Percentiles rank a stretch among this genome's conserved stretches.
Conservation (phyloP, 495 filamentous ascomycete species). For the Chlorociboria aeruginascens region DNA sequence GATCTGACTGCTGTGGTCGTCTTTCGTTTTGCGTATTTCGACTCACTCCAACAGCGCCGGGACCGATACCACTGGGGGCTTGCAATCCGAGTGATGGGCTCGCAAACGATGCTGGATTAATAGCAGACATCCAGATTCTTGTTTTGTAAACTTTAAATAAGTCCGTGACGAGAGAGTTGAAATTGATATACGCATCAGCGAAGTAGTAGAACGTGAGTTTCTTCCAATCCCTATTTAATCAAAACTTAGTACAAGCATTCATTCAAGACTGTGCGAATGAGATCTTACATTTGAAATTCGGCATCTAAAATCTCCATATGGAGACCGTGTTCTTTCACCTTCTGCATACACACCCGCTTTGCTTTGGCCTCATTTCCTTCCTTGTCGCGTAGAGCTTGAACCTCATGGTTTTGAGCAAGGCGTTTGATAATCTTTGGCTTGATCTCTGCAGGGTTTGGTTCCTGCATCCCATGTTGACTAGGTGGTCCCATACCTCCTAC, state of each 20-base stretch:
- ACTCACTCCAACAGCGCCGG: conserved; percentile 42
- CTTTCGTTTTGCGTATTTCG: conserved; percentile 31
- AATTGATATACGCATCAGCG: conserved; percentile 95
- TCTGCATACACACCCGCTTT: conserved; percentile 89
- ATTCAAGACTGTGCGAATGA: not conserved
- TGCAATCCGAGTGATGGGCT: conserved; percentile 63
- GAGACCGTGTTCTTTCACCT: conserved; percentile 85
- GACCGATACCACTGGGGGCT: conserved; percentile 49
- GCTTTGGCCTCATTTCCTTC: conserved; percentile 97
- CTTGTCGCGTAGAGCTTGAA: conserved; percentile 77
- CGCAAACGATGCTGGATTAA: conserved; percentile 96
- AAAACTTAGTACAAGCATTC: not conserved
- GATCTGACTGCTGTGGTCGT: conserved; percentile 31
- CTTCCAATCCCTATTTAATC: conserved; percentile 77
- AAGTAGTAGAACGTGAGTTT: conserved; percentile 99
- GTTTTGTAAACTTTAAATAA: conserved; percentile 99
- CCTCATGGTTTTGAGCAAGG: conserved; percentile 81
- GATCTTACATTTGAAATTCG: conserved; percentile 91
- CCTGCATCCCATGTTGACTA: conserved; percentile 59
- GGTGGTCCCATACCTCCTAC: conserved; percentile 66
- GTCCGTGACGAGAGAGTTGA: conserved; percentile 93
- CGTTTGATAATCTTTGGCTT: conserved; percentile 96
- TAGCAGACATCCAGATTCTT: conserved; percentile 98
- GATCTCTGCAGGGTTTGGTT: conserved; percentile 60
- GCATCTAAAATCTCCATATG: conserved; percentile 98